Conservation (phyloP, 257 asterid genomes). For the Vinca minor region DNA sequence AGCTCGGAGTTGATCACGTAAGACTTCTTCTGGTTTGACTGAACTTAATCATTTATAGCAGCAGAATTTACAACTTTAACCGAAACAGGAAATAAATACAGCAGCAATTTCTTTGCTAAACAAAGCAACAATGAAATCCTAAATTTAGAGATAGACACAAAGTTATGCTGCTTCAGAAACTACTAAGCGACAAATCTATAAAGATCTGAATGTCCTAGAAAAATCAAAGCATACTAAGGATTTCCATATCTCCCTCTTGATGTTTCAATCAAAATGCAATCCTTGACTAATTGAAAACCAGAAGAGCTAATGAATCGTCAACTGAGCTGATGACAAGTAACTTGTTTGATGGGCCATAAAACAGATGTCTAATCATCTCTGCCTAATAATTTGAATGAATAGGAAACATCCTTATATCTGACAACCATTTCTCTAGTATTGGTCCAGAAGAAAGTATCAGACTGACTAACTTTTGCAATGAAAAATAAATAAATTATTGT, state of each 20-base stretch:
- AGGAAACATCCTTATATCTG: neutral
- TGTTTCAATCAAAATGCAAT: neutral
- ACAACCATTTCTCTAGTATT: neutral
- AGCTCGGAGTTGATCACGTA: neutral
- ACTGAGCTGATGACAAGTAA: neutral
- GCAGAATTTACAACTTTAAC: neutral
- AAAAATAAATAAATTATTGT: neutral
- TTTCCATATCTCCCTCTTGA: neutral
- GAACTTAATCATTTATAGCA: constrained; percentile 1
- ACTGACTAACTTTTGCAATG: neutral
- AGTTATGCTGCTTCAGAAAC: neutral
- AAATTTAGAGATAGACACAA: neutral
- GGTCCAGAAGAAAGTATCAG: neutral
- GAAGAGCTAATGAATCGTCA: neutral
- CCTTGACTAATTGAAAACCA: neutral
- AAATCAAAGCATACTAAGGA: neutral
- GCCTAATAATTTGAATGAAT: neutral
- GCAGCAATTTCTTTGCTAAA: neutral
- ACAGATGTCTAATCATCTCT: neutral
- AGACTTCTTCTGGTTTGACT: neutral
- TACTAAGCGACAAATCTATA: neutral
- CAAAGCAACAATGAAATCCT: neutral
- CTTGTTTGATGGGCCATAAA: neutral
- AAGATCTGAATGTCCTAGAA: neutral
- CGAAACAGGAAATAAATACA: neutral